phyloP scores from a whole-genome alignment of 176 grass and related monocot genomes.

The Panicum miliaceum region DNA sequence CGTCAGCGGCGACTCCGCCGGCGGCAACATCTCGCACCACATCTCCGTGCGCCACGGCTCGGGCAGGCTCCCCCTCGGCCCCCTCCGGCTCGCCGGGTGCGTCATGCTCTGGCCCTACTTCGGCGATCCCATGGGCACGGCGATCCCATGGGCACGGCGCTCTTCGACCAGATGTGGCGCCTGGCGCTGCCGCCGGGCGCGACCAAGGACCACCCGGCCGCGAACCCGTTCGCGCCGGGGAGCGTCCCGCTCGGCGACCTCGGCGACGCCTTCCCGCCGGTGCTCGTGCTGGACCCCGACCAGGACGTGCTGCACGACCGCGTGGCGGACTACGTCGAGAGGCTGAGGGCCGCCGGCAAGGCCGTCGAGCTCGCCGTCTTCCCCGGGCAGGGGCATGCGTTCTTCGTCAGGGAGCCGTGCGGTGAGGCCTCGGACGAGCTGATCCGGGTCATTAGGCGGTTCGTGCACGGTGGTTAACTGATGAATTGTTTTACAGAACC shows the following conservation, averaged over 20 bases:
- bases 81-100: conserved; percentile 26
- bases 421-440: conserved; percentile 31
- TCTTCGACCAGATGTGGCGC: conserved; percentile 46
- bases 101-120: conserved; percentile 51
- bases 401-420: conserved; percentile 32
- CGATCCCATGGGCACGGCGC: background rate
- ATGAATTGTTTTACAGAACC: background rate
- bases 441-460: conserved; percentile 12
- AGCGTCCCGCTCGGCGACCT: background rate
- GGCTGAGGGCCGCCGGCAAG: conserved; percentile 42
- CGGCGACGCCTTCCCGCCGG: conserved; percentile 22
- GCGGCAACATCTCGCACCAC: conserved; percentile 61
- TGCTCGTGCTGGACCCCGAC: conserved; percentile 42
- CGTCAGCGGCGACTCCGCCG: conserved; percentile 48
- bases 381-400: conserved; percentile 42
- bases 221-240: conserved; percentile 49
- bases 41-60: conserved; percentile 21
- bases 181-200: conserved; percentile 36
- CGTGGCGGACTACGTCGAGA: conserved; percentile 28
- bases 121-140: conserved; percentile 16
- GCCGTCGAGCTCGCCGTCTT: conserved; percentile 33
- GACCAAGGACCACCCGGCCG: conserved; percentile 46
- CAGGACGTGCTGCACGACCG: conserved; percentile 44
- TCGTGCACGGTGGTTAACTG: background rate
- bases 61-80: background rate